These are phyloP conservation scores for Dioscorea cayenensis DNA, from an alignment of 116 monocot species.

Conservation along the genomic window DNA sequence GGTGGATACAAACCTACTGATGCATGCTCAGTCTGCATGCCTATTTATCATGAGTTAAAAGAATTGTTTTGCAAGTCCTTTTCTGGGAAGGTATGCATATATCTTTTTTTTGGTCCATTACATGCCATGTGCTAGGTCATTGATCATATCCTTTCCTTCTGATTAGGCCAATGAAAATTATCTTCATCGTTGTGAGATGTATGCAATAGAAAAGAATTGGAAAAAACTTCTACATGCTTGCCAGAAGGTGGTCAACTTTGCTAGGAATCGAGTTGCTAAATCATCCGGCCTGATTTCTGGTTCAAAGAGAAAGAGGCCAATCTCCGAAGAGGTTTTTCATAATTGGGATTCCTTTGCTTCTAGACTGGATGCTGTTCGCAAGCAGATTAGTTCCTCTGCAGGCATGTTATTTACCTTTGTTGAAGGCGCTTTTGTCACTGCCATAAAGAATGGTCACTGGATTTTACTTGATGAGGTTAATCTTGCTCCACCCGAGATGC, in stretches of 20 bases:
- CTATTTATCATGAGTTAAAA: conserved; percentile 72
- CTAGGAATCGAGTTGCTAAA: conserved; percentile 18
- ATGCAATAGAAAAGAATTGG: conserved; percentile 70
- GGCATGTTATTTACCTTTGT: conserved; percentile 82
- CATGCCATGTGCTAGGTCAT: not conserved
- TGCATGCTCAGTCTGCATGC: conserved; percentile 61
- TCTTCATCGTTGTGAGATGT: conserved; percentile 46
- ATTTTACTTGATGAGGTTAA: conserved; percentile 97
- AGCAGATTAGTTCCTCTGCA: conserved; percentile 45
- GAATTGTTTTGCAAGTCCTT: conserved; percentile 55
- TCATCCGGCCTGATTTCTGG: conserved; percentile 20
- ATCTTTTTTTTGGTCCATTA: not conserved
- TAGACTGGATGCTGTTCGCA: conserved; percentile 47
- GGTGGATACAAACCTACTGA: conserved; percentile 92
- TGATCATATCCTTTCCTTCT: not conserved
- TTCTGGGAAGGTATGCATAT: conserved; percentile 36
- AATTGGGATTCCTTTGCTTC: conserved; percentile 60
- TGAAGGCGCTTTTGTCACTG: conserved; percentile 92
- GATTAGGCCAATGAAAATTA: conserved; percentile 49
- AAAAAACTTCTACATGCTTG: conserved; percentile 49
- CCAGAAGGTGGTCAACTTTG: conserved; percentile 10
- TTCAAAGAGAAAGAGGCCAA: conserved; percentile 66
- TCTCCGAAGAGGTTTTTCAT: conserved; percentile 32
- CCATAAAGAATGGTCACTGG: conserved; percentile 84
- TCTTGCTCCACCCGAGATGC: conserved; percentile 85